Percentiles rank a stretch among this genome's conserved stretches.
Evolutionary conservation across 139 green algal species (phyloP).

Genomic region (Tetradesmus lagerheimii): DNA sequence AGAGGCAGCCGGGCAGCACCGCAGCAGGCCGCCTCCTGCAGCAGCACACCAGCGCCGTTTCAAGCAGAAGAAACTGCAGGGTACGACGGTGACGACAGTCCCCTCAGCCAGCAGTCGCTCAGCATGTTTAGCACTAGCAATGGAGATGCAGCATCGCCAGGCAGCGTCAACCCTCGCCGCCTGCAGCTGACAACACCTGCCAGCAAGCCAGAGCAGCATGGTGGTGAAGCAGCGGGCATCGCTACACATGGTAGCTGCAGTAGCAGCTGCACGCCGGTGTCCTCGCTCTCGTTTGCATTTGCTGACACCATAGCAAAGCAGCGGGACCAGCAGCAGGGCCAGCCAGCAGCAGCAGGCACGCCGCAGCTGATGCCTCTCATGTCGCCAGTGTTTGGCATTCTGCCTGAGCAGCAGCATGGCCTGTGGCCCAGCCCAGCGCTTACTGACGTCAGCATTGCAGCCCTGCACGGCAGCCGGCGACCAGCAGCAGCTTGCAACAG

Average conservation of each 20-base stretch:
- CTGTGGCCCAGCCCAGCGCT: slow-evolving; percentile 8
- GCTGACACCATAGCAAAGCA: neutral
- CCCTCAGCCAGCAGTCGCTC: slow-evolving; percentile 18
- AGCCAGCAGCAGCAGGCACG: neutral
- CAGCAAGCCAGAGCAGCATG: neutral
- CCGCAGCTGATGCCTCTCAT: neutral
- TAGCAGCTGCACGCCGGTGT: neutral
- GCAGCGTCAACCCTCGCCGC: neutral
- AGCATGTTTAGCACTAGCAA: slow-evolving; percentile 16
- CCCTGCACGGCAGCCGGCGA: neutral
- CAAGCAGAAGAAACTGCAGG: neutral
- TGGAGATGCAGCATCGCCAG: neutral
- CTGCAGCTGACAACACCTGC: neutral
- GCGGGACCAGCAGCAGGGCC: slow-evolving; percentile 8
- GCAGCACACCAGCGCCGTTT: neutral
- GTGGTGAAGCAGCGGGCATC: neutral
- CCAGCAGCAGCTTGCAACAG: neutral
- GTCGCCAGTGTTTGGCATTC: slow-evolving; percentile 6
- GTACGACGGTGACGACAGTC: neutral
- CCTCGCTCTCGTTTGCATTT: neutral
- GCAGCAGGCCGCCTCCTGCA: neutral
- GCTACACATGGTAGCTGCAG: neutral
- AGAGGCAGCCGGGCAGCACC: neutral
- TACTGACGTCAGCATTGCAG: neutral
- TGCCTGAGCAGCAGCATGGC: neutral